Base-by-base conservation (phyloP, 805 yeast genomes). In the Ogataea methylovora region DNA sequence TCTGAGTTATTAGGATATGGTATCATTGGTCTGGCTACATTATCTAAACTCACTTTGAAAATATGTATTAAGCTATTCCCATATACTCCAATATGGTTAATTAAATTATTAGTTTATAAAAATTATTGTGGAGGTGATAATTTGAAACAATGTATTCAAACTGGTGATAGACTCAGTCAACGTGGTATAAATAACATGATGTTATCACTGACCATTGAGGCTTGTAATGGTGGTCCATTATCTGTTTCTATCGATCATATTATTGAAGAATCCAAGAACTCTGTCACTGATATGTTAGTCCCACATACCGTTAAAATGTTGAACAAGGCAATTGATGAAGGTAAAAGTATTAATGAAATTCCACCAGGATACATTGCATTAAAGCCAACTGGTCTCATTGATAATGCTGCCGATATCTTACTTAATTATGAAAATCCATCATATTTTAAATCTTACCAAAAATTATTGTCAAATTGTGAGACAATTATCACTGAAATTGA, bases 301-400 rank as follows among this genome's bases (percentile, higher is more conserved):
- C 90, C 92, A 12, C 84, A 81, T 54, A 71, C 88, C n/a, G 52
- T 75, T 26, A 58, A 66, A 31, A 75, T 79, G 56, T 69, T 83
- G 44, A 57, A 65, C 35, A 50, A 60, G 28, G 49, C 61, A 5
- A 37, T 27, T 3, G 57, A 49, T 4, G 41, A 40, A 8, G 63
- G 64, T 5, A 58, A 57, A 34, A 67, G 68, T 42, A 63, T 80
- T 43, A 80, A 84, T 54, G 67, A 74, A 12, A 74, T 90, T 22
- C 87, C 95, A 8, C 85, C 95, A 3, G 95, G 95, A 18, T 88
- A 85, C 58, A 84, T 86, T 37, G 97, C 95, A 3, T 65, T 88
- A 51, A 88, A 88, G 62, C 97, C 97, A 32, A 84, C 95, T 18
- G 97, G 97, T 2, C 68, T 90, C 44, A 76, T 84, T 38, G 65